A percentile compares a stretch with the other conserved stretches of the same genome.
Evolutionary conservation across 257 asterid species (phyloP).

Genomic region (Solanum clarkiae): DNA sequence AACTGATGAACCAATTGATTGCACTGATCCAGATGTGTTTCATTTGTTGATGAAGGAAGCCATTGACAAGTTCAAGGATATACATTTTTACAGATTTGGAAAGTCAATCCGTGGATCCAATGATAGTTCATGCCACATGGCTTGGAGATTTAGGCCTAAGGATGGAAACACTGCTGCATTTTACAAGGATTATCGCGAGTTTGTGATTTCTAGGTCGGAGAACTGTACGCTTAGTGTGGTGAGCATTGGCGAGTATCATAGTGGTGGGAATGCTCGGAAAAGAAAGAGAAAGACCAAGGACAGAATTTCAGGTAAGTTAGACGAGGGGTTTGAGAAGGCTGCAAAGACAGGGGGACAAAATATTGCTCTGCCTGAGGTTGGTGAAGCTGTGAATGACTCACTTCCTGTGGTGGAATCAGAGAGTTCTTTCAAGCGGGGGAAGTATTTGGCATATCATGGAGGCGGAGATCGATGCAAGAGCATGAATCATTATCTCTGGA

Average conservation of each 20-base stretch:
- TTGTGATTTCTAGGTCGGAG: conserved; percentile 32
- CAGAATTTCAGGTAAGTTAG: conserved; percentile 19
- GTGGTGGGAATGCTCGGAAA: conserved; percentile 82
- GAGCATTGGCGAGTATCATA: conserved; percentile 67
- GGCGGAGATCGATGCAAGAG: conserved; percentile 90
- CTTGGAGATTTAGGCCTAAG: conserved; percentile 78
- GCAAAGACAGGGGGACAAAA: conserved; percentile 19
- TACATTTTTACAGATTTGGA: conserved; percentile 63
- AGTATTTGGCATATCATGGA: conserved; percentile 62
- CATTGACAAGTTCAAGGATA: conserved; percentile 55
- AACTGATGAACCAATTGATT: conserved; percentile 48
- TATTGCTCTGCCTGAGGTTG: conserved; percentile 46
- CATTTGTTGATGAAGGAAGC: conserved; percentile 67
- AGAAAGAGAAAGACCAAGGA: conserved; percentile 31
- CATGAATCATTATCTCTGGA: conserved; percentile 74
- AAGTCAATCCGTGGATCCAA: conserved; percentile 63
- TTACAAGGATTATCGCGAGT: conserved; percentile 64
- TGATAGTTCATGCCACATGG: conserved; percentile 73
- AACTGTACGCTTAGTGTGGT: conserved; percentile 60
- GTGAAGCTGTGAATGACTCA: conserved; percentile 43
- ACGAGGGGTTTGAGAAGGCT: conserved; percentile 52
- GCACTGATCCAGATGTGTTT: conserved; percentile 67
- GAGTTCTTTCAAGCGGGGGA: conserved; percentile 37
- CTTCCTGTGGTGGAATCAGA: conserved; percentile 52
- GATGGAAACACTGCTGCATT: conserved; percentile 49